phyloP scores from a whole-genome alignment of 2,329 filamentous ascomycete species.

The Alternaria solani region DNA sequence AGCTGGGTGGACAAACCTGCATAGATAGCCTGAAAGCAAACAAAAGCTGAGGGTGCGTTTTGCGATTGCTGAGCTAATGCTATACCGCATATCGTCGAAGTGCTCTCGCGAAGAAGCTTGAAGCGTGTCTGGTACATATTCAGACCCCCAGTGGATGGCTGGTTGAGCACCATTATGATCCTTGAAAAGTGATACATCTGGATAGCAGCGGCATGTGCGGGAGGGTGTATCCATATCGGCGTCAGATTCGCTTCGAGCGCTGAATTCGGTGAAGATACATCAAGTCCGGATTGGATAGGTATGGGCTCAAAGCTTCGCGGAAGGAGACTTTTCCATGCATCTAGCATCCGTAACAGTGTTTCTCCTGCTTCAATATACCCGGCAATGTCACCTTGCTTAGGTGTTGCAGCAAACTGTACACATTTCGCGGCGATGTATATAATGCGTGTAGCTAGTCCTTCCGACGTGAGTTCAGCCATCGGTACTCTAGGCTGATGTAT shows the following conservation, averaged over 20 bases:
- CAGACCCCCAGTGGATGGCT: conserved; percentile 60
- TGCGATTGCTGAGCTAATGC: conserved; percentile 52
- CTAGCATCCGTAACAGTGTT: conserved; percentile 57
- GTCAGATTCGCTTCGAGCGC: conserved; percentile 9
- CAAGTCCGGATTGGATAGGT: conserved; percentile 30
- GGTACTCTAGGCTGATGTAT: conserved; percentile 64
- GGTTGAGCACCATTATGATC: conserved; percentile 62
- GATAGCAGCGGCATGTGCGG: conserved; percentile 54
- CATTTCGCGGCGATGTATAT: conserved; percentile 65
- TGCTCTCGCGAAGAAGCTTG: conserved; percentile 56
- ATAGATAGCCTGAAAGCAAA: conserved; percentile 42
- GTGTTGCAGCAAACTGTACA: conserved; percentile 65
- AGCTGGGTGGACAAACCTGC: conserved; percentile 28
- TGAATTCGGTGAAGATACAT: conserved; percentile 17
- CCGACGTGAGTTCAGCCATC: conserved; percentile 57
- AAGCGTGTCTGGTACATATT: conserved; percentile 57
- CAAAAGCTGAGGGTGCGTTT: conserved; percentile 39
- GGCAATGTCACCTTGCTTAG: conserved; percentile 52
- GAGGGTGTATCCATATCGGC: conserved; percentile 42
- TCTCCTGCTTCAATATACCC: conserved; percentile 55
- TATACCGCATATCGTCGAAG: conserved; percentile 60
- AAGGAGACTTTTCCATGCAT: conserved; percentile 59
- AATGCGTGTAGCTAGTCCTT: conserved; percentile 63
- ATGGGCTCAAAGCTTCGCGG: conserved; percentile 55
- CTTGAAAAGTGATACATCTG: conserved; percentile 63